These are phyloP conservation scores for Styphnolobium japonicum DNA, from an alignment of 306 rosid genomes.

Conservation along the genomic window DNA sequence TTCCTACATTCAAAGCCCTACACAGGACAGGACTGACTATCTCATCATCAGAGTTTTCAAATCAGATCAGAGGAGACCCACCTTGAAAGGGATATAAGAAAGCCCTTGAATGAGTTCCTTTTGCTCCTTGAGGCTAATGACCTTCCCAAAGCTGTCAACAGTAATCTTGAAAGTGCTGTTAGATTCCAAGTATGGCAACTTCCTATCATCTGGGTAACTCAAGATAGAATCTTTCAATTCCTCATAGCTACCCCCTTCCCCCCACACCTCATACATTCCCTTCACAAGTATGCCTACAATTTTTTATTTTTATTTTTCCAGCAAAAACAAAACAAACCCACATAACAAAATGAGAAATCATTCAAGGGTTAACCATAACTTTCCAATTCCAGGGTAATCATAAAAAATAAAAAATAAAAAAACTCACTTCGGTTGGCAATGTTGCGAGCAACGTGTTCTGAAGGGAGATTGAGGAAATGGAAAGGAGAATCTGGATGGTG, in stretches of 20 bases:
- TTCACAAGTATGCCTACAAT: slow-evolving; percentile 82
- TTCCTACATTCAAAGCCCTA: background rate
- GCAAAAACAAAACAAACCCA: too few species aligned
- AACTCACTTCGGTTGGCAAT: slow-evolving; percentile 80
- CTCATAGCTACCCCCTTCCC: slow-evolving; percentile 76
- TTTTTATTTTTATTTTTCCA: too few species aligned
- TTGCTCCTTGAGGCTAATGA: slow-evolving; percentile 64
- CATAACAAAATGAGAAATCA: background rate
- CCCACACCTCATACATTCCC: slow-evolving; percentile 97
- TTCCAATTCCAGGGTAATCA: background rate
- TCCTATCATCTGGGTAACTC: slow-evolving; percentile 69
- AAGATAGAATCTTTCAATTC: slow-evolving; percentile 68
- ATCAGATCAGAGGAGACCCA: slow-evolving; percentile 14
- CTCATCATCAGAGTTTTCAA: background rate
- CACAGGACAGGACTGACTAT: background rate
- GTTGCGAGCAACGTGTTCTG: slow-evolving; percentile 60
- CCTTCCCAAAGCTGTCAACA: slow-evolving; percentile 87
- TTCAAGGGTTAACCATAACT: background rate
- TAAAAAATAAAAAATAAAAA: background rate
- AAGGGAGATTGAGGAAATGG: slow-evolving; percentile 82
- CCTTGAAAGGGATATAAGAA: slow-evolving; percentile 85
- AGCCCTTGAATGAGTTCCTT: slow-evolving; percentile 67
- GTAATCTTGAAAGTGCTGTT: slow-evolving; percentile 76
- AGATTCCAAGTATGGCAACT: slow-evolving; percentile 64
- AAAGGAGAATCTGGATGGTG: slow-evolving; percentile 90